Evolutionary conservation across 331 rosid genomes (phyloP).

Genomic region (Acacia pycnantha): DNA sequence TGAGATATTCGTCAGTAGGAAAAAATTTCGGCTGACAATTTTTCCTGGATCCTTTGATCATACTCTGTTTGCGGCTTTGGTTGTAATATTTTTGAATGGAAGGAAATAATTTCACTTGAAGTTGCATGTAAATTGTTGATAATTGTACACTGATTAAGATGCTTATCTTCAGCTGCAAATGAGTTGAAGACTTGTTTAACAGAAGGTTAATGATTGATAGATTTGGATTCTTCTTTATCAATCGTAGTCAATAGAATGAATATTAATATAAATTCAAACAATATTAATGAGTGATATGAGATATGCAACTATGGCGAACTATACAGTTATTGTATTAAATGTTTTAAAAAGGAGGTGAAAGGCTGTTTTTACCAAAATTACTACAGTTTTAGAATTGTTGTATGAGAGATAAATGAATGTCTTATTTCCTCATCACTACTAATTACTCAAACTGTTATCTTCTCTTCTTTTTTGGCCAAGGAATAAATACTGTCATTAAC

Average conservation of each 20-base stretch:
- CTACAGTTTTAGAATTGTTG: background rate
- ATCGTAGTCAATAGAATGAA: background rate
- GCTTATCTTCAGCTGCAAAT: slow-evolving; percentile 19
- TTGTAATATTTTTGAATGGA: slow-evolving; percentile 73
- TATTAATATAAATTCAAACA: background rate
- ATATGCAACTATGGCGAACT: background rate
- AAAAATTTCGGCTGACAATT: slow-evolving; percentile 72
- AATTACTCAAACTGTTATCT: too few relatives aligned
- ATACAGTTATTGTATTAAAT: background rate
- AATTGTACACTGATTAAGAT: background rate
- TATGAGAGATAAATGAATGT: background rate
- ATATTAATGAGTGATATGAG: background rate
- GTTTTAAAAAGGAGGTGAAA: background rate
- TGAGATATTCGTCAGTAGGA: slow-evolving; percentile 58
- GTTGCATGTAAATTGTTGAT: slow-evolving; percentile 16
- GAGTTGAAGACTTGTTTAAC: background rate
- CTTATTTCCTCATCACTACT: background rate
- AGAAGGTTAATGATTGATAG: background rate
- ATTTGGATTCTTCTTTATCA: background rate
- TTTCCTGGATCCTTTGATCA: slow-evolving; percentile 61
- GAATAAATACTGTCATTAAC: too few relatives aligned
- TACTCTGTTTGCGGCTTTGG: slow-evolving; percentile 56
- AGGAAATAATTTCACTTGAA: slow-evolving; percentile 30
- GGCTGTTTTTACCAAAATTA: background rate
- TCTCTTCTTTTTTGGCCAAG: too few relatives aligned